Conservation (phyloP, 768 basidiomycete species). For the Paxillus rubicundulus region DNA sequence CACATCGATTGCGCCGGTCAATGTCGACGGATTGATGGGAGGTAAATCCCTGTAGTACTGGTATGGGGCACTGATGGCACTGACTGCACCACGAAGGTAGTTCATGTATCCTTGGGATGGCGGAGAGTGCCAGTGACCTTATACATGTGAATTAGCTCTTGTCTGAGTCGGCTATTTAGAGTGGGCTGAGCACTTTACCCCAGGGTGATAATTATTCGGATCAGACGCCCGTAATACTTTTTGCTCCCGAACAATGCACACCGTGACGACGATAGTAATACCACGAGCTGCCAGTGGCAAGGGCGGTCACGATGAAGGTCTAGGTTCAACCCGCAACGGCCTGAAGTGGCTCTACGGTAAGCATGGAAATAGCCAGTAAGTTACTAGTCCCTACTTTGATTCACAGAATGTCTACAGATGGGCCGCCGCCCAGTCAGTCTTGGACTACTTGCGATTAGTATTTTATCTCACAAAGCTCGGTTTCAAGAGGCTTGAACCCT, state of each 20-base stretch:
- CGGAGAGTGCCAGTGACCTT: background rate
- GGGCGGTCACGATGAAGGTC: no score
- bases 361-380: no score
- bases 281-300: no score
- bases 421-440: no score
- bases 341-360: no score
- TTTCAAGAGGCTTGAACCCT: no score
- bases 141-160: background rate
- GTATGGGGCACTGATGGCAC: conserved; percentile 80
- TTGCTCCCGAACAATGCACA: background rate
- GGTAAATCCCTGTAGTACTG: conserved; percentile 77
- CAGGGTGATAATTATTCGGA: background rate
- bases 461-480: no score
- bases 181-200: background rate
- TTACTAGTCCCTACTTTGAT: no score
- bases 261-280: background rate
- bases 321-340: no score
- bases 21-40: conserved; percentile 86
- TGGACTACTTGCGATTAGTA: no score
- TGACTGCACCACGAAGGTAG: conserved; percentile 84
- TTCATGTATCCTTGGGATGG: conserved; percentile 52
- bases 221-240: background rate
- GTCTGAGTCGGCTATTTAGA: conserved; percentile 10
- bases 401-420: no score
- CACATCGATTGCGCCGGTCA: conserved; percentile 98